Evolutionary conservation across 768 basidiomycete genomes (phyloP).

Genomic region (Lentinula boryana): DNA sequence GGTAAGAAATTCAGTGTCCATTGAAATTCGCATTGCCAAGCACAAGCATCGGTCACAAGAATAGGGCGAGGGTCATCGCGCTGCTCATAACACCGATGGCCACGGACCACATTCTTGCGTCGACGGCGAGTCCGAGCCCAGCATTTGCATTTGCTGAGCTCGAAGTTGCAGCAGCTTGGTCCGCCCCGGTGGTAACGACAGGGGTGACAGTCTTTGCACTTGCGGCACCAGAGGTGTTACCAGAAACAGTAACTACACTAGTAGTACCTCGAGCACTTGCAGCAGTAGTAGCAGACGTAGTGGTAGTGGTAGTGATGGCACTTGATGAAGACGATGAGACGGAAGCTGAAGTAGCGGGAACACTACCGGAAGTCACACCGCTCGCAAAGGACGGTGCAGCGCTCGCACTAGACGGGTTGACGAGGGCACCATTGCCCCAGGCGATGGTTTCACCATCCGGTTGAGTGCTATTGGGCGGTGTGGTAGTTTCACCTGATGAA

Average conservation of each 20-base stretch:
- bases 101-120: conserved; percentile 9
- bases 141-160: conserved; percentile 10
- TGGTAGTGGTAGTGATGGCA: background rate
- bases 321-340: background rate
- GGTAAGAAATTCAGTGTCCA: background rate
- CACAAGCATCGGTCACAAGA: conserved; percentile 10
- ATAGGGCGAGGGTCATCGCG: conserved; percentile 15
- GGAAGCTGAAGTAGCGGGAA: conserved; percentile 1
- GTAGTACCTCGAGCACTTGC: background rate
- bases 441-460: conserved; percentile 45
- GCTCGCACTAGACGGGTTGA: conserved; percentile 32
- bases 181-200: background rate
- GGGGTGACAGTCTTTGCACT: background rate
- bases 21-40: background rate
- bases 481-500: conserved; percentile 32
- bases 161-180: conserved; percentile 4
- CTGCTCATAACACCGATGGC: conserved; percentile 10
- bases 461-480: conserved; percentile 49
- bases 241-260: background rate
- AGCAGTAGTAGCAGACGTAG: background rate
- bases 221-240: conserved; percentile 2
- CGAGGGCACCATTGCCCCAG: conserved; percentile 64
- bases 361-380: conserved; percentile 3
- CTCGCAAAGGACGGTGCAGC: conserved; percentile 26
- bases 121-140: conserved; percentile 8